Conservation (phyloP, 2,329 filamentous ascomycete species). For the Ilyonectria destructans region DNA sequence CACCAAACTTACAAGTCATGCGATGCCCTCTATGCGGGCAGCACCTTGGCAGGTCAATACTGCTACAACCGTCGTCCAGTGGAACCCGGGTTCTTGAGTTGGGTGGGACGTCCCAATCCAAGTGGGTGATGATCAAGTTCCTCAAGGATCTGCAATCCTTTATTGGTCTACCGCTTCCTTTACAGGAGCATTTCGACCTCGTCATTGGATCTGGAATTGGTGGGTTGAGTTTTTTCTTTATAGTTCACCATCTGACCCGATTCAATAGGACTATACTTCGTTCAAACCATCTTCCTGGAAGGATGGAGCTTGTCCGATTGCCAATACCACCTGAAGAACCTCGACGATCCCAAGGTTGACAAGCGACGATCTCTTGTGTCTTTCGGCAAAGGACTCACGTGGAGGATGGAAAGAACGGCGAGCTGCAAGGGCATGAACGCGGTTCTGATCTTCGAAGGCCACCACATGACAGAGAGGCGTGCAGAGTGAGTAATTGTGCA, state of each 20-base stretch:
- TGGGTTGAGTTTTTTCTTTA: neutral
- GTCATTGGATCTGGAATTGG: conserved; percentile 6
- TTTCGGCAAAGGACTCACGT: conserved; percentile 5
- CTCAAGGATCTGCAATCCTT: neutral
- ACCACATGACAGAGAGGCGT: neutral
- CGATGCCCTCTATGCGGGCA: neutral
- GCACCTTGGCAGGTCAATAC: neutral
- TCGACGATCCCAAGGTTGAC: conserved; percentile 4
- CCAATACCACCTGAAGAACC: conserved; percentile 9
- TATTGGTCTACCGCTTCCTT: neutral
- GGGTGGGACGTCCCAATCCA: neutral
- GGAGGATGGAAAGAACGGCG: neutral
- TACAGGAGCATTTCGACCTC: conserved; percentile 3
- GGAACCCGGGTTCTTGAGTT: neutral
- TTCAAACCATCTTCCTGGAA: conserved; percentile 7
- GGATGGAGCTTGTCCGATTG: neutral
- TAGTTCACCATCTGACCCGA: neutral
- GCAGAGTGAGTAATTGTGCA: neutral
- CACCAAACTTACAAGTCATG: neutral
- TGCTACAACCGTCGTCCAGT: neutral
- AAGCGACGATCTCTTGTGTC: neutral
- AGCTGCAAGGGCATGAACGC: neutral
- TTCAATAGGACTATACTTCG: conserved; percentile 11
- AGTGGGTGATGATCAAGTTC: conserved; percentile 5
- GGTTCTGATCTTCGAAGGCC: neutral